Conservation (phyloP, 2,329 filamentous ascomycete species). For the Fusarium sp. region DNA sequence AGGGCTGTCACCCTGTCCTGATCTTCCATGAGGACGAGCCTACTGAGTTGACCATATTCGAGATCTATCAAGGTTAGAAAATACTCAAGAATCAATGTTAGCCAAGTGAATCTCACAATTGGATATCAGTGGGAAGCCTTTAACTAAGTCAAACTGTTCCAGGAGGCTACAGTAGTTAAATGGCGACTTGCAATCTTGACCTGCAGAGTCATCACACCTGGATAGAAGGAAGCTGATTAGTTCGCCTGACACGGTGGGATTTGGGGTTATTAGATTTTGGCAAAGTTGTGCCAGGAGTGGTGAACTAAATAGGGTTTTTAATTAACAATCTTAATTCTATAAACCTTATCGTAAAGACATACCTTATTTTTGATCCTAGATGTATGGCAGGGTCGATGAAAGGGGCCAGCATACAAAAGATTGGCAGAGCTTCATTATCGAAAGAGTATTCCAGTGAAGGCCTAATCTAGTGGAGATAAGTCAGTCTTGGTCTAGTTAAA, state of each 20-base stretch:
- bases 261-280: fast-evolving
- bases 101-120: not conserved
- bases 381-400: not conserved
- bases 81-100: fast-evolving
- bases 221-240: fast-evolving
- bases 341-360: too few species aligned
- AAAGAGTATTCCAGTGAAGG: too few species aligned
- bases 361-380: fast-evolving
- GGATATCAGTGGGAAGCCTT: not conserved
- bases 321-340: not conserved
- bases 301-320: fast-evolving
- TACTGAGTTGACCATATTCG: not conserved
- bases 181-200: not conserved
- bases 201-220: not conserved
- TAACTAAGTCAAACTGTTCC: not conserved
- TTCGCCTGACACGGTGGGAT: not conserved
- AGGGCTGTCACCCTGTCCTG: fast-evolving
- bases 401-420: not conserved
- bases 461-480: not conserved
- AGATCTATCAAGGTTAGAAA: not conserved
- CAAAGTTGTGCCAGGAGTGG: fast-evolving
- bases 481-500: fast-evolving
- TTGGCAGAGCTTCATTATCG: fast-evolving
- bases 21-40: not conserved
- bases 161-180: fast-evolving